These are phyloP conservation scores for Ramalina intermedia DNA, from an alignment of 495 filamentous ascomycete genomes.

Conservation along the genomic window DNA sequence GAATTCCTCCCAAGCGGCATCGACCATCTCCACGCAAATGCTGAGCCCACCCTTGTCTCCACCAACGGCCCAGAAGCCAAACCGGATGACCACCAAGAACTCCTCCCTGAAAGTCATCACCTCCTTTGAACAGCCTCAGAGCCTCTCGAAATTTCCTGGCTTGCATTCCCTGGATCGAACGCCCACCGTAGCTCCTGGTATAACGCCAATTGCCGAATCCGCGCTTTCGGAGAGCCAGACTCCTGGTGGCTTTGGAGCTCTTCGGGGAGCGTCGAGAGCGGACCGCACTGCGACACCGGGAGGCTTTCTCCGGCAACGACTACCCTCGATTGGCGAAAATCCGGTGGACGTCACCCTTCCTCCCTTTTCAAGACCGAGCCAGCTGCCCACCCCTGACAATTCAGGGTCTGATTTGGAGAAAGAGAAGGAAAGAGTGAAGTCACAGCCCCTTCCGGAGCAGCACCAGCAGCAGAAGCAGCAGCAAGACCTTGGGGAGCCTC, in stretches of 20 bases:
- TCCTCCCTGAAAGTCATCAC: slow-evolving; percentile 91
- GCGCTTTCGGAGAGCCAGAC: slow-evolving; percentile 63
- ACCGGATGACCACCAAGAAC: slow-evolving; percentile 46
- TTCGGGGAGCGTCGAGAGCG: slow-evolving; percentile 35
- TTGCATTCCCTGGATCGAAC: slow-evolving; percentile 53
- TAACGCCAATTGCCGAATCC: slow-evolving; percentile 87
- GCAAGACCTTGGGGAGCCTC: slow-evolving; percentile 14
- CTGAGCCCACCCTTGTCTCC: slow-evolving; percentile 40
- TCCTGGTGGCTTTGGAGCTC: slow-evolving; percentile 47
- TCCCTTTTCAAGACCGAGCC: slow-evolving; percentile 24
- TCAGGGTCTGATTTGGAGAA: slow-evolving; percentile 36
- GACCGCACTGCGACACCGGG: slow-evolving; percentile 59
- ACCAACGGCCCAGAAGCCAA: slow-evolving; percentile 17
- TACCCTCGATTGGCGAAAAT: slow-evolving; percentile 78
- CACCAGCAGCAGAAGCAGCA: slow-evolving; percentile 2
- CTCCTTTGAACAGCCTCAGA: slow-evolving; percentile 50
- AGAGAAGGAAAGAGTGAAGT: slow-evolving; percentile 14
- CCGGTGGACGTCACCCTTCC: slow-evolving; percentile 42
- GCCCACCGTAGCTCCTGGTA: slow-evolving; percentile 58
- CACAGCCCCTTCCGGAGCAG: slow-evolving; percentile 11
- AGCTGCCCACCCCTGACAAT: slow-evolving; percentile 28
- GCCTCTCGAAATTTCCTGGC: slow-evolving; percentile 52
- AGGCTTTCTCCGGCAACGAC: slow-evolving; percentile 49
- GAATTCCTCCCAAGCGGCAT: slow-evolving; percentile 49
- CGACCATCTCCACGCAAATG: slow-evolving; percentile 33